Base-by-base conservation (phyloP, 495 filamentous ascomycete species). In the Darksidea phi region DNA sequence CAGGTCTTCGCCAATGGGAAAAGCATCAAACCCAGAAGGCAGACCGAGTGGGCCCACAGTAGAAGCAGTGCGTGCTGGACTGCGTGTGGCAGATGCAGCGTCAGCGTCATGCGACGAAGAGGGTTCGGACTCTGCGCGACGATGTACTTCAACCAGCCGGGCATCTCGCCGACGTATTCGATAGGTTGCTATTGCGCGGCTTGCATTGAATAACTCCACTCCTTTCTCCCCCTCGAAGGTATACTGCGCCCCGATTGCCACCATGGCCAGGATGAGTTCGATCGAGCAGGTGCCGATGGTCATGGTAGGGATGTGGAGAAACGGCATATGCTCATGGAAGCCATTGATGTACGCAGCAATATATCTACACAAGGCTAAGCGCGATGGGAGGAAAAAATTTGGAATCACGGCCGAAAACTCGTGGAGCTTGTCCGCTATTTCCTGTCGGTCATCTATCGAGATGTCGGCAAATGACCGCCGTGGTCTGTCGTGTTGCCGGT, bases 131-230 rank as follows among this genome's bases (percentile, higher is more conserved):
- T 64, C 61, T 11, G 57, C 41, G 11, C 28, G 52, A n/a, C 59
- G 59, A 49, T 63, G 64, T 18, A 37, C 51, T 18, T 62, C 58
- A 0, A 67, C 82, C 42, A 79, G 69, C 32, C 81, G 71, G n/a
- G 49, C 43, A 53, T 64, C 55, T 26, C 64, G 47, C 20, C 79
- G 73, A 26, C 80, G 72, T 10, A 82, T 80, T 61, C 83, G 79
- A 57, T 82, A 77, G 11, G 75, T 66, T 2, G 79, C 78, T 24
- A 84, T 79, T 0, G 80, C 73, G 50, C 78, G 82, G 0, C 82
- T 79, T 0, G 86, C 86, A 71, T 88, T 85, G 75, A 87, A 91
- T 6, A 91, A 73, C 12, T 86, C 83, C 62, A 86, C 84, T 0
- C 84, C 86, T 36, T 83, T 77, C 48, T 81, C 74, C 18, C 73